Conservation (phyloP, 2,329 filamentous ascomycete species). For the Fusarium solani-melongenae region DNA sequence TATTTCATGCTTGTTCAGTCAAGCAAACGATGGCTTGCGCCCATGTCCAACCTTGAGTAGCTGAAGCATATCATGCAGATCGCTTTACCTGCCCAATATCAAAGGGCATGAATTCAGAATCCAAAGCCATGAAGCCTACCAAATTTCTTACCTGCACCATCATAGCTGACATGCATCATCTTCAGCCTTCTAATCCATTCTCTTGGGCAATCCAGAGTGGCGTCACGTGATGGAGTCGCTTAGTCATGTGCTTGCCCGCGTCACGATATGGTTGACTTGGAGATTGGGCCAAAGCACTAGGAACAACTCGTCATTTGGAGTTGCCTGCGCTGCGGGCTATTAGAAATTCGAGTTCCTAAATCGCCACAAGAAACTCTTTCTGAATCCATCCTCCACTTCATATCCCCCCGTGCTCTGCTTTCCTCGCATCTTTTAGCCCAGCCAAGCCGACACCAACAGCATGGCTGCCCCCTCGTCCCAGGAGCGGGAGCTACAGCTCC, state of each 20-base stretch:
- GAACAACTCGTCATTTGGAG: conserved; percentile 38
- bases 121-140: background rate
- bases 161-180: background rate
- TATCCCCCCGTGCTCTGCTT: background rate
- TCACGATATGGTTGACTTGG: conserved; percentile 40
- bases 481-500: conserved; percentile 81
- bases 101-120: background rate
- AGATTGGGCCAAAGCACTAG: conserved; percentile 12
- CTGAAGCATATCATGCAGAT: background rate
- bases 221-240: conserved; percentile 32
- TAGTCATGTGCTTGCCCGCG: conserved; percentile 34
- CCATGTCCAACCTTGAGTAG: background rate
- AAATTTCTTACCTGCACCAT: background rate
- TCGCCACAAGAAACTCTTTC: background rate
- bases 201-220: background rate
- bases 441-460: conserved; percentile 1
- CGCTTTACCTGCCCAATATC: background rate
- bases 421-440: background rate
- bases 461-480: conserved; percentile 60
- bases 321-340: conserved; percentile 30
- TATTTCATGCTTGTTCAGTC: background rate
- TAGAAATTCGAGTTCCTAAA: conserved; percentile 5
- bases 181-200: background rate
- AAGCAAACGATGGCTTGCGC: background rate
- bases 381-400: background rate